Conservation (phyloP, 495 filamentous ascomycete genomes). For the Zalerion maritima region DNA sequence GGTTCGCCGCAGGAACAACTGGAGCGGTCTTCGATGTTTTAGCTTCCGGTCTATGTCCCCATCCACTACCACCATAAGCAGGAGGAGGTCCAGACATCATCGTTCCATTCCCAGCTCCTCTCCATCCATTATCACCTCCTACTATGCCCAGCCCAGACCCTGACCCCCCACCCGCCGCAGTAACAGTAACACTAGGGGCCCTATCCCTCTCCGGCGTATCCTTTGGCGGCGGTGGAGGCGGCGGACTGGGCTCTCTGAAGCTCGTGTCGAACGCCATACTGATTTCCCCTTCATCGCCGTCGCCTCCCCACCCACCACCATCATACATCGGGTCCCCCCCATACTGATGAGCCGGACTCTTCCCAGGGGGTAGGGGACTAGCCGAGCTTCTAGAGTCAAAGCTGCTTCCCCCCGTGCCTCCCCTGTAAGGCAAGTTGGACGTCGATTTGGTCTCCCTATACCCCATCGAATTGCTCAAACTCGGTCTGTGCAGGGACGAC, state of each 20-base stretch:
- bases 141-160: constrained; percentile 11
- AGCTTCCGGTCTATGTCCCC: constrained; percentile 27
- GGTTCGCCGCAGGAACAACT: constrained; percentile 46
- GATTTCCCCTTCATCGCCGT: constrained; percentile 29
- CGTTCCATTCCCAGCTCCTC: too few relatives aligned
- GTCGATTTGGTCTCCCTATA: too few relatives aligned
- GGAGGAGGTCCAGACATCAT: too few relatives aligned
- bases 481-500: background rate
- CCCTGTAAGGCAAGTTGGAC: too few relatives aligned
- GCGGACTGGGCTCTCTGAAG: constrained; percentile 23
- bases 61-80: too few relatives aligned
- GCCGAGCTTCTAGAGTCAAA: too few relatives aligned
- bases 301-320: constrained; percentile 4
- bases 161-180: constrained; percentile 13
- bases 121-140: too few relatives aligned
- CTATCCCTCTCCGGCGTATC: constrained; percentile 18
- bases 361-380: too few relatives aligned
- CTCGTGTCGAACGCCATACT: constrained; percentile 64
- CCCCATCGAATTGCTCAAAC: too few relatives aligned
- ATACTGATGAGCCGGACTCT: too few relatives aligned
- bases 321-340: too few relatives aligned
- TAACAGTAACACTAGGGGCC: constrained; percentile 27
- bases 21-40: constrained; percentile 26
- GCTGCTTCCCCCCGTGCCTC: too few relatives aligned
- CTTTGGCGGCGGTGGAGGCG: constrained; percentile 11